A percentile compares a stretch with the other conserved stretches of the same genome.
Evolutionary conservation across 495 filamentous ascomycete species (phyloP).

Genomic region (Podospora pseudopauciseta): DNA sequence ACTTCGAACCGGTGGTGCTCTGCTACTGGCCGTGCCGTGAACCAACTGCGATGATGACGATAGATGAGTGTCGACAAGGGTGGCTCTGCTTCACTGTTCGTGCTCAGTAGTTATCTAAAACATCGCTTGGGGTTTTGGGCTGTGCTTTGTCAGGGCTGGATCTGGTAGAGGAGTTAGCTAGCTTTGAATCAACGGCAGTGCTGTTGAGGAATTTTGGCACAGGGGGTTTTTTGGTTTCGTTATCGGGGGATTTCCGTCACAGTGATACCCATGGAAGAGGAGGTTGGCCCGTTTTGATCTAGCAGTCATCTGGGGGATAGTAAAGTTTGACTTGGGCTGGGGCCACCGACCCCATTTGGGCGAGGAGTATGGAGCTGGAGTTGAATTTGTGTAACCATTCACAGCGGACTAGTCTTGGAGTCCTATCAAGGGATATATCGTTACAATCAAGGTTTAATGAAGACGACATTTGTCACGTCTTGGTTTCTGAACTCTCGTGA

Average conservation of each 20-base stretch:
- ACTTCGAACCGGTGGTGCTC: not conserved
- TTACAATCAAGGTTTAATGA: not conserved
- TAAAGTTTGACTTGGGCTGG: not conserved
- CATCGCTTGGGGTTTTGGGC: not conserved
- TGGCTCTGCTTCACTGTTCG: not conserved
- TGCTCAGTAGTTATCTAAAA: not conserved
- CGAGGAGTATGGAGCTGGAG: not conserved
- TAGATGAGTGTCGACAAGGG: not conserved
- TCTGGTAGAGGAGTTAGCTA: not conserved
- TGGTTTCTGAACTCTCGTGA: not conserved
- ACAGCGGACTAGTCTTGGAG: not conserved
- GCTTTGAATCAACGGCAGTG: not conserved
- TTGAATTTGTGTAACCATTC: not conserved
- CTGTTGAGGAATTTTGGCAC: not conserved
- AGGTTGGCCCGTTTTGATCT: not conserved
- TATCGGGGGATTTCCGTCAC: not conserved
- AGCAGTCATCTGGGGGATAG: not conserved
- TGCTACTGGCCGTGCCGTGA: not conserved
- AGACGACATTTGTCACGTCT: not conserved
- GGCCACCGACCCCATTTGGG: not conserved
- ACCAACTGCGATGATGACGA: not conserved
- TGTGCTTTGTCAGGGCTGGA: not conserved
- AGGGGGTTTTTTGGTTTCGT: not conserved
- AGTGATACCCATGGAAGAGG: conserved; percentile 1
- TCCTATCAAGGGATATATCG: not conserved